phyloP scores from a whole-genome alignment of 1,284 basidiomycete genomes.

The Ganoderma sinense region DNA sequence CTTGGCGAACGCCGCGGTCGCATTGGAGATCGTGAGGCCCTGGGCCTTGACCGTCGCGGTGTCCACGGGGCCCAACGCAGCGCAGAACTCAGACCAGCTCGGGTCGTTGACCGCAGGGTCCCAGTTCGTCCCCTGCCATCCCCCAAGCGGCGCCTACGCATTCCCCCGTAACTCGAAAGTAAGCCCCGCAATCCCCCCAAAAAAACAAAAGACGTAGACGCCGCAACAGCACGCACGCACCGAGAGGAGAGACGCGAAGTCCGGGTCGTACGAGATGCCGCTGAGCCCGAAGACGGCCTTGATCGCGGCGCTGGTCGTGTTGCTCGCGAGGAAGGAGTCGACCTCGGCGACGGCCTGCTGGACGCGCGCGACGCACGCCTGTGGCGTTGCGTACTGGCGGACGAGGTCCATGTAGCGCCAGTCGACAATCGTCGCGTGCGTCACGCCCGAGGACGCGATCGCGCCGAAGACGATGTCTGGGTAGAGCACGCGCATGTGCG shows the following conservation, averaged over 20 bases:
- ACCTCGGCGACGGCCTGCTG: constrained; percentile 69
- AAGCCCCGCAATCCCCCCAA: background rate
- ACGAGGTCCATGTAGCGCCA: constrained; percentile 93
- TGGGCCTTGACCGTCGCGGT: constrained; percentile 47
- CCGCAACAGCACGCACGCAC: constrained; percentile 44
- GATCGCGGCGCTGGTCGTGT: constrained; percentile 52
- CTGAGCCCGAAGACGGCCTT: constrained; percentile 81
- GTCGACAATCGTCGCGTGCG: constrained; percentile 75
- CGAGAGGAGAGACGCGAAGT: constrained; percentile 78
- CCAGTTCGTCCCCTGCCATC: constrained; percentile 79
- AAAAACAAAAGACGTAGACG: background rate
- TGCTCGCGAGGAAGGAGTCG: constrained; percentile 62
- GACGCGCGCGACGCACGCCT: constrained; percentile 76
- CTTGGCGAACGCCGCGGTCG: constrained; percentile 77
- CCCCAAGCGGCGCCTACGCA: constrained; percentile 49
- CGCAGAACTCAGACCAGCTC: constrained; percentile 78
- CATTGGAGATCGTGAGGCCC: constrained; percentile 59
- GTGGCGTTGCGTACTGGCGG: constrained; percentile 70
- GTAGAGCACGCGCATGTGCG: constrained; percentile 90
- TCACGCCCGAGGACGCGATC: constrained; percentile 89
- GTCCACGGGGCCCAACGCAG: constrained; percentile 56
- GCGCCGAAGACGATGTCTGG: constrained; percentile 91
- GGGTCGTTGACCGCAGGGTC: constrained; percentile 72
- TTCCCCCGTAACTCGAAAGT: background rate
- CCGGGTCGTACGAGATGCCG: constrained; percentile 74